Percentiles rank a stretch among this genome's conserved stretches.
phyloP scores from a whole-genome alignment of 2,329 filamentous ascomycete species.

The Diaporthe australafricana region DNA sequence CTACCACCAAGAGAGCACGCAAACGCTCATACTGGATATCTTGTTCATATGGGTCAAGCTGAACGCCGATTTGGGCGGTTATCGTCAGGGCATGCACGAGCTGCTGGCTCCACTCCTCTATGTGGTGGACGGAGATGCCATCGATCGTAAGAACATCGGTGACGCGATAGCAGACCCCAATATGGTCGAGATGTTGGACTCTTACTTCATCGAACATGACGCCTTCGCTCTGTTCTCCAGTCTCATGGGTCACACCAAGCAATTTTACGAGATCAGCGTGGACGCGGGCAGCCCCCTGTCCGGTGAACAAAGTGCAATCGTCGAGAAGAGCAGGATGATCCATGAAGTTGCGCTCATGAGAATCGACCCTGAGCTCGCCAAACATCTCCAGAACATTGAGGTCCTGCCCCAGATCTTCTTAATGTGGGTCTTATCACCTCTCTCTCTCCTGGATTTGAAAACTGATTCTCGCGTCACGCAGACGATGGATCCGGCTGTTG shows the following conservation, averaged over 20 bases:
- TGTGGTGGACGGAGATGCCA: slow-evolving; percentile 84
- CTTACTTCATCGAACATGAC: slow-evolving; percentile 86
- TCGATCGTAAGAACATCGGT: slow-evolving; percentile 61
- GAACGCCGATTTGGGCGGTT: slow-evolving; percentile 85
- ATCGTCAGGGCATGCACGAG: slow-evolving; percentile 99
- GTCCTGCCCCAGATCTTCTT: slow-evolving; percentile 97
- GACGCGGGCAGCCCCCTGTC: slow-evolving; percentile 43
- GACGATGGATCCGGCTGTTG: slow-evolving; percentile 91
- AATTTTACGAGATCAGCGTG: slow-evolving; percentile 81
- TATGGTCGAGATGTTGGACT: slow-evolving; percentile 77
- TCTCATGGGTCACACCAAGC: slow-evolving; percentile 88
- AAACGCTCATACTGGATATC: slow-evolving; percentile 86
- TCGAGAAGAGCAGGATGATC: slow-evolving; percentile 86
- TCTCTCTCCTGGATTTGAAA: slow-evolving; percentile 1
- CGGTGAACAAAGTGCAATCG: slow-evolving; percentile 72
- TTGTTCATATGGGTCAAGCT: slow-evolving; percentile 96
- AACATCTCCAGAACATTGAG: slow-evolving; percentile 84
- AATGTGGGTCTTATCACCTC: slow-evolving; percentile 68
- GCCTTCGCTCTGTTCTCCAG: slow-evolving; percentile 86
- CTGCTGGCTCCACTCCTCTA: slow-evolving; percentile 89
- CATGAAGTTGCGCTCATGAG: slow-evolving; percentile 84
- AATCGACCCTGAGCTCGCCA: slow-evolving; percentile 84
- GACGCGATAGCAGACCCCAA: slow-evolving; percentile 57
- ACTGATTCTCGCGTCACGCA: slow-evolving; percentile 48
- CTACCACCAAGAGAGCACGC: slow-evolving; percentile 83